Conservation (phyloP, 2,329 filamentous ascomycete species). For the Talaromyces marneffei region DNA sequence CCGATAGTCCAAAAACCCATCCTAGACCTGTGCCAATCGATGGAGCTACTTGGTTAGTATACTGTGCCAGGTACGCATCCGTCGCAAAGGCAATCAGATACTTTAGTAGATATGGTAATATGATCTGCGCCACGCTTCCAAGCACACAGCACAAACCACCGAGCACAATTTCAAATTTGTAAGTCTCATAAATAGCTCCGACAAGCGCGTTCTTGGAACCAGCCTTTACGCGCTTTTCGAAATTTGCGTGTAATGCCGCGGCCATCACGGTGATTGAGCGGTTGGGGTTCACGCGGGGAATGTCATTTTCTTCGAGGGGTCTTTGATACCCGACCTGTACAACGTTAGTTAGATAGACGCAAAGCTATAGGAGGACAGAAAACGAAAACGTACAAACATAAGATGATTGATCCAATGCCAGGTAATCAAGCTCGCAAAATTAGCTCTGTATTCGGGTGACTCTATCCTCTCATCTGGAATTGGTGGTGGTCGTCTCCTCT, state of each 20-base stretch:
- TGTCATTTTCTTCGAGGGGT: conserved; percentile 69
- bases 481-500: conserved; percentile 37
- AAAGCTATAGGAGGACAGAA: background rate
- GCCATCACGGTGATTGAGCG: conserved; percentile 64
- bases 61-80: conserved; percentile 63
- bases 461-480: conserved; percentile 46
- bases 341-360: background rate
- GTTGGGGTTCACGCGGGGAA: conserved; percentile 76
- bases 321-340: conserved; percentile 70
- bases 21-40: conserved; percentile 68
- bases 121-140: conserved; percentile 64
- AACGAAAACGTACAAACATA: conserved; percentile 57
- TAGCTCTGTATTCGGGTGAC: conserved; percentile 64
- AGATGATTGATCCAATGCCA: conserved; percentile 83
- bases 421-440: conserved; percentile 65
- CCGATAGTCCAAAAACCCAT: conserved; percentile 71
- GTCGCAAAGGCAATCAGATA: conserved; percentile 81
- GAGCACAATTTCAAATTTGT: conserved; percentile 72
- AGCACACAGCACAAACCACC: conserved; percentile 68
- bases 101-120: conserved; percentile 73
- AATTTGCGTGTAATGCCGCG: conserved; percentile 57
- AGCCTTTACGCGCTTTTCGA: conserved; percentile 58
- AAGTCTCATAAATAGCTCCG: conserved; percentile 76
- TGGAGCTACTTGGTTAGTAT: conserved; percentile 49
- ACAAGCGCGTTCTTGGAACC: conserved; percentile 68